Base-by-base conservation (phyloP, 805 yeast genomes). In the Zygotorulaspora sp. region DNA sequence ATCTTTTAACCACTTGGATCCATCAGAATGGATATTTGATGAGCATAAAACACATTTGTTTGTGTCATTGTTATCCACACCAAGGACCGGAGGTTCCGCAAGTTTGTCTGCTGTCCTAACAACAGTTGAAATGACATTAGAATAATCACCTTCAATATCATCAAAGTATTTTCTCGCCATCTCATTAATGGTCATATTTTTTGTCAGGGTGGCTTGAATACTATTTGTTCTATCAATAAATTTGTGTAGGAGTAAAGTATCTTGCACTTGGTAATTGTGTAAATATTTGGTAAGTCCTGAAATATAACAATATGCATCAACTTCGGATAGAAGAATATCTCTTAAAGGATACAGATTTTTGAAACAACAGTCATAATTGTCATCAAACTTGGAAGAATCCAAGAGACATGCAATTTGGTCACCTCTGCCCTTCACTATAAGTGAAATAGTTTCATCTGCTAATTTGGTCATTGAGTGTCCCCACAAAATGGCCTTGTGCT, bases 61-160 rank as follows among this genome's bases (percentile, higher is more conserved):
- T 8, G 40, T 51, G 3, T 42, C 43, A 17, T 39, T 25, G 16
- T 41, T 36, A 5, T 33, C 19, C 27, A 19, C 8, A 8, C 19
- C 16, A 14, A 18, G 6, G 35, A 41, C 20, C 20, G 39, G 55
- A 0, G 84, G 85, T 6, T 68, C 68, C 2, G 70, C 72, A 30
- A 89, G 62, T 57, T 90, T 88, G 32, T 80, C 80, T 4, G 92
- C 96, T 0, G 95, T 88, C 48, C 85, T 80, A 10, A 88, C 88
- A 14, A 90, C 97, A 0, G 97, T 89, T 0, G 96, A 83, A 2
- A 89, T 88, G 2, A 90, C 84, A 40, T 90, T 85, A 0, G 95
- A 88, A 55, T 88, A 88, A 11, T 79, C 88, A 5, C 71, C 70
- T 52, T 86, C 95, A 16, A 89, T 76, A 22, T 71, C 69, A 20